Evolutionary conservation across 1,284 basidiomycete genomes (phyloP).

Genomic region (Serendipita sp.): DNA sequence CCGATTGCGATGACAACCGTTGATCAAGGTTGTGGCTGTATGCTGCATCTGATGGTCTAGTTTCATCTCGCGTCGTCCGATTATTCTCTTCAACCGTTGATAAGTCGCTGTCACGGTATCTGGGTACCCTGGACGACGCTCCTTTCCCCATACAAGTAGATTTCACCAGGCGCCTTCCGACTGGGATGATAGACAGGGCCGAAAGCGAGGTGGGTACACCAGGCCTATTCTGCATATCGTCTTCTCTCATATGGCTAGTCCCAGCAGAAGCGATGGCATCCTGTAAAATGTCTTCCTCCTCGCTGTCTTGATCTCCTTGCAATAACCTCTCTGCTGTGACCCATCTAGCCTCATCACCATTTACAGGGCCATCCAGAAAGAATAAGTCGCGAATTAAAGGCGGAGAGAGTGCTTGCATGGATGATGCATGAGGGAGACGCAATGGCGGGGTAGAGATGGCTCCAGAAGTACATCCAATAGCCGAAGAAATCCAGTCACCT

Average conservation of each 20-base stretch:
- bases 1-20: background rate
- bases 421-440: background rate
- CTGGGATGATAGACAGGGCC: background rate
- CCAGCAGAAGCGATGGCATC: background rate
- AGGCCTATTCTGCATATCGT: background rate
- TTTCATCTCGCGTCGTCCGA: too few species aligned
- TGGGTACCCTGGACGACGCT: background rate
- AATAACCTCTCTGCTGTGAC: background rate
- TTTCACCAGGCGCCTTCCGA: background rate
- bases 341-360: background rate
- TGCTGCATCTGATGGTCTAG: too few species aligned
- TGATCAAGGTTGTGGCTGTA: too few species aligned
- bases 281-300: background rate
- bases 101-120: background rate
- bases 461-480: too few species aligned
- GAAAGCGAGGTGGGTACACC: background rate
- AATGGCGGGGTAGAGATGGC: background rate
- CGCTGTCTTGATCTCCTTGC: background rate
- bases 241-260: background rate
- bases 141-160: background rate
- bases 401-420: background rate
- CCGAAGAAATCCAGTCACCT: background rate
- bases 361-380: background rate
- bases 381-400: background rate
- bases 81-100: too few species aligned